Conservation (phyloP, 306 rosid species). For the Morella rubra region DNA sequence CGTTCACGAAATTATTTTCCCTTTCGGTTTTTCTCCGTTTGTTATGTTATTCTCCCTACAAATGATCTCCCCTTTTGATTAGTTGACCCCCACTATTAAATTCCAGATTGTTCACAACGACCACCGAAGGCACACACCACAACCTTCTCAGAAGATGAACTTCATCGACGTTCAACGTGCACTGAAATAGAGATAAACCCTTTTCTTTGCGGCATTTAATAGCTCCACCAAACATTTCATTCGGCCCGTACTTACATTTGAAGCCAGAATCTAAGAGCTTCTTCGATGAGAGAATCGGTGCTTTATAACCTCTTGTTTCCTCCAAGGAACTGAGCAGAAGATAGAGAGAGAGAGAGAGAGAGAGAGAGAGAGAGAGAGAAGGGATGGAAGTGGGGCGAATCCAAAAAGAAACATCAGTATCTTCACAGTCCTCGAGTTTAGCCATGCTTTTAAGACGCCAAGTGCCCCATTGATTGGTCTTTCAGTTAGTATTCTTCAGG, state of each 20-base stretch:
- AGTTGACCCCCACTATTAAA: too few species aligned
- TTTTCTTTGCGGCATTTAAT: slow-evolving; percentile 44
- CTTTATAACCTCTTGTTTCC: slow-evolving; percentile 13
- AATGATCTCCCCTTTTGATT: too few species aligned
- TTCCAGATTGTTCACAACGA: too few species aligned
- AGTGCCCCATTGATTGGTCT: slow-evolving; percentile 52
- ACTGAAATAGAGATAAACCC: slow-evolving; percentile 36
- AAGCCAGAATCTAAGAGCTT: slow-evolving; percentile 53
- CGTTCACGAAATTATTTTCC: too few species aligned
- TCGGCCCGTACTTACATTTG: slow-evolving; percentile 42
- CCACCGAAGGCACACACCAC: too few species aligned
- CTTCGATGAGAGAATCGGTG: slow-evolving; percentile 40
- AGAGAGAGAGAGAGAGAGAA: too few species aligned
- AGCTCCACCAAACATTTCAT: slow-evolving; percentile 45
- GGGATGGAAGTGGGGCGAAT: background rate
- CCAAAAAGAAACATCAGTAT: background rate
- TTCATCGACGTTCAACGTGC: too few species aligned
- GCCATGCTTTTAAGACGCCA: slow-evolving; percentile 50
- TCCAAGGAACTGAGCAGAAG: slow-evolving; percentile 13
- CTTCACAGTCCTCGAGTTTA: slow-evolving; percentile 40
- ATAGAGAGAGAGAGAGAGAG: too few species aligned
- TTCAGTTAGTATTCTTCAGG: slow-evolving; percentile 42
- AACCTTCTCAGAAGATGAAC: too few species aligned
- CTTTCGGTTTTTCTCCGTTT: too few species aligned
- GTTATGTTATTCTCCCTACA: too few species aligned